Evolutionary conservation across 345 rosid species (phyloP), one percentile per base, ranked within the genome.

Genomic region (Linum trigynum): DNA sequence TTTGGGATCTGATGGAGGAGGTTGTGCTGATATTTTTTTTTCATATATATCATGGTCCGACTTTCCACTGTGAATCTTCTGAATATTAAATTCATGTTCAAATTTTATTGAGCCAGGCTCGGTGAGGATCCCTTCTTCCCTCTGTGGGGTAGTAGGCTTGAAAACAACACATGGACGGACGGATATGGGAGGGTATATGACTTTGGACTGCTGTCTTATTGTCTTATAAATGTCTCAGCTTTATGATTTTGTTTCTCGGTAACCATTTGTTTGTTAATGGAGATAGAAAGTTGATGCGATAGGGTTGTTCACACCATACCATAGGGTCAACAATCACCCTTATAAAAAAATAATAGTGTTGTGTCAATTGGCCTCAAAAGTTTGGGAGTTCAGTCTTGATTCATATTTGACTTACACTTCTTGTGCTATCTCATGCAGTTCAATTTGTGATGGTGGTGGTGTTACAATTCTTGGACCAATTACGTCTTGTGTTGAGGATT

Each of bases 1-100:
- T 69, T 81, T 90, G 53, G 97, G 97, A 77, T 84, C 97, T 69
- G 97, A 90, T 72, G 97, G 95, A 59, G 97, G 97, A 90, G 97
- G 96, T 90, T 79, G 83, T 67, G 66, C 51, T 56, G 59, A 39
- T 67, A 64, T 78, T 38, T 58, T 67, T 58, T 67, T 23, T 23
- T 23, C 32, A 23, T 6, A 48, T 48, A 9, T 3, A 61, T 57
- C 8, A 59, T 74, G 40, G 35, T 61, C 67, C 51, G 42, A 59
- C 55, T 43, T 63, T 41, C 59, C 67, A n/a, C 38, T 50, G 16
- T 64, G 48, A 39, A 55, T 3, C 48, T 65, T 61, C 39, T 63
- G 67, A 45, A 65, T 48, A 15, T 48, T 48, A 48, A 48, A 15
- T 48, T 48, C 53, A 48, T 48, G 55, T 68, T 59, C 43, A 11